Evolutionary conservation across 768 basidiomycete genomes (phyloP).

Genomic region (Hemileccinum rubropunctum): DNA sequence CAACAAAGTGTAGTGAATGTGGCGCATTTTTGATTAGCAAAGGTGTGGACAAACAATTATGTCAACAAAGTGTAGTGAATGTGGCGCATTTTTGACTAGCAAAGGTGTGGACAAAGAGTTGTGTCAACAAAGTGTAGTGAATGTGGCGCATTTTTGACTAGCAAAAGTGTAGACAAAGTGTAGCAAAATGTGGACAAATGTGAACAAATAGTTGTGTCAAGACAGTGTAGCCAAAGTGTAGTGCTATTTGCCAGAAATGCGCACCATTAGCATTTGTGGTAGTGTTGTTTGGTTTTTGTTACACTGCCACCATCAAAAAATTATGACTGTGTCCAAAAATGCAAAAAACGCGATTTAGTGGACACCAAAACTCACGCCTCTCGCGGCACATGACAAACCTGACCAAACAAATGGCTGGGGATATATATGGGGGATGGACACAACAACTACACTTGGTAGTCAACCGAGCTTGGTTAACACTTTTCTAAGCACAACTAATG

Average conservation of each 20-base stretch:
- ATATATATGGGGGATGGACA: neutral
- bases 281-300: neutral
- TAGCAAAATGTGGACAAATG: neutral
- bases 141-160: no score
- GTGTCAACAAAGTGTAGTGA: neutral
- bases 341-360: conserved; percentile 11
- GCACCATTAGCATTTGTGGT: neutral
- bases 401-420: conserved; percentile 9
- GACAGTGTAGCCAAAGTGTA: neutral
- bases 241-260: neutral
- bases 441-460: neutral
- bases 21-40: no score
- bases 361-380: conserved; percentile 7
- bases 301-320: neutral
- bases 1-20: no score
- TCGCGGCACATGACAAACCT: neutral
- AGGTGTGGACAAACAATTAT: no score
- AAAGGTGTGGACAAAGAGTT: no score
- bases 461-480: neutral
- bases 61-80: no score
- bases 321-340: conserved; percentile 1
- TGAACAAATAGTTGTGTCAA: neutral
- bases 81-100: no score
- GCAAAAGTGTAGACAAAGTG: neutral
- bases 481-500: neutral